Evolutionary conservation across 2,329 filamentous ascomycete genomes (phyloP), one percentile per base, ranked within the genome.

Genomic region (Alternaria sp.): DNA sequence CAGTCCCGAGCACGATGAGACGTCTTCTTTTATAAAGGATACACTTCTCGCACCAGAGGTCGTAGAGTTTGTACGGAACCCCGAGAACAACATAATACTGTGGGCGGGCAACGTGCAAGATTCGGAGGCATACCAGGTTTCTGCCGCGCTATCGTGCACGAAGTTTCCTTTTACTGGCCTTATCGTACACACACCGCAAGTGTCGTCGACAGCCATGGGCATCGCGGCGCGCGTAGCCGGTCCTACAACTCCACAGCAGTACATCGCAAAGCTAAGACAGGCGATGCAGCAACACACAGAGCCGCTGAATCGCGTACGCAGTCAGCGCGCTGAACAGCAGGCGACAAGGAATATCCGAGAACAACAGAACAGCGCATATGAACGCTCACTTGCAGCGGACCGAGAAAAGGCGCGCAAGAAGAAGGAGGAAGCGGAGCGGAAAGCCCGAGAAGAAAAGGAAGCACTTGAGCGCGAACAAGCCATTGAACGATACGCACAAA

Each of bases 71-170:
- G 80, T 98, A 70, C 90, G 89, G 67, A 87, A 95, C 63, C 88
- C 91, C 1, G 81, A 85, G 32, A 93, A 93, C 79, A 91, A 95
- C 75, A 87, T 97, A 28, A 84, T 98, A 36, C 81, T 99, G 3
- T 99, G 96, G 96, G 93, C 91, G 44, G 96, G 96, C 50, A 97
- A 93, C 70, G 91, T 98, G 1, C 88, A 93, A 67, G 96, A 99
- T 77, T 91, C 93, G 4, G 96, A 99, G 81, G 93, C 95, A 6
- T 98, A 96, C 79, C 93, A 97, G 78, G 93, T 97, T 44, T 89
- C 93, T n/a, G 87, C 88, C 12, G 93, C 94, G 49, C 88, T 98
- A 66, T 90, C 90, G 70, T 96, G 92, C 79, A 97, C 93, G 62
- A 97, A 96, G 77, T 97, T 96, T 74, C 96, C 96, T 10, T 98